Percentiles rank a stretch among this genome's conserved stretches.
These are phyloP conservation scores for Porpolomopsis calyptriformis DNA, from an alignment of 768 basidiomycete species.

Conservation along the genomic window DNA sequence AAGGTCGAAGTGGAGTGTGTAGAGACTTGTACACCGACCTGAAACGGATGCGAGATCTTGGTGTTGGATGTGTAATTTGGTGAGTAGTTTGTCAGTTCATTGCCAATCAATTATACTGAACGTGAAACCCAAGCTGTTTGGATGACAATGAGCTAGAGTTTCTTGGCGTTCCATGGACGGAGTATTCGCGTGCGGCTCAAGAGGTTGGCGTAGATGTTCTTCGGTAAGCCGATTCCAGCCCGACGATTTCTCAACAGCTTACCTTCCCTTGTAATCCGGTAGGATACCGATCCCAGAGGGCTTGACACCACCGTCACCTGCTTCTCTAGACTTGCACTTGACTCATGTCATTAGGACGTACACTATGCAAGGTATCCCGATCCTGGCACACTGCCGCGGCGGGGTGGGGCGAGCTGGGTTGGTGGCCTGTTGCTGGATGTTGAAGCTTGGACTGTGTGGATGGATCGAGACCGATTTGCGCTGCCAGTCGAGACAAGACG, in stretches of 20 bases:
- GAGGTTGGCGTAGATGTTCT: conserved; percentile 68
- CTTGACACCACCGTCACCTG: conserved; percentile 53
- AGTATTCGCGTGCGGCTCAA: conserved; percentile 56
- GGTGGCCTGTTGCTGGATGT: conserved; percentile 84
- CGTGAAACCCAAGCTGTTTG: conserved; percentile 48
- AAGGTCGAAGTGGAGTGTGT: conserved; percentile 73
- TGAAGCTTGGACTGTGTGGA: conserved; percentile 84
- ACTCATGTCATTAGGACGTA: conserved; percentile 56
- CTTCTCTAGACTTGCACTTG: conserved; percentile 55
- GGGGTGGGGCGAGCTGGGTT: conserved; percentile 91
- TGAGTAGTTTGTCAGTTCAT: conserved; percentile 21
- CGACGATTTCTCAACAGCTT: neutral
- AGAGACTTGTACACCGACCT: conserved; percentile 75
- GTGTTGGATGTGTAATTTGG: conserved; percentile 80
- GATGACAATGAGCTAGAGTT: conserved; percentile 77
- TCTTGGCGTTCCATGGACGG: conserved; percentile 78
- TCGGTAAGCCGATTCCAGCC: conserved; percentile 33
- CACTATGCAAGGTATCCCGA: conserved; percentile 56
- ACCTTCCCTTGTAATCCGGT: conserved; percentile 5
- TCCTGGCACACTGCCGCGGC: conserved; percentile 86
- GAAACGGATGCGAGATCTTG: conserved; percentile 57
- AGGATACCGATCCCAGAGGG: conserved; percentile 89
- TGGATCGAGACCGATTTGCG: conserved; percentile 32
- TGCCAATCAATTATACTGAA: conserved; percentile 3
- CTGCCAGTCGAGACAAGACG: neutral